Evolutionary conservation across 2,329 filamentous ascomycete species (phyloP), one percentile per base, ranked within the genome.

Genomic region (Aspergillus oerlinghausenensis): DNA sequence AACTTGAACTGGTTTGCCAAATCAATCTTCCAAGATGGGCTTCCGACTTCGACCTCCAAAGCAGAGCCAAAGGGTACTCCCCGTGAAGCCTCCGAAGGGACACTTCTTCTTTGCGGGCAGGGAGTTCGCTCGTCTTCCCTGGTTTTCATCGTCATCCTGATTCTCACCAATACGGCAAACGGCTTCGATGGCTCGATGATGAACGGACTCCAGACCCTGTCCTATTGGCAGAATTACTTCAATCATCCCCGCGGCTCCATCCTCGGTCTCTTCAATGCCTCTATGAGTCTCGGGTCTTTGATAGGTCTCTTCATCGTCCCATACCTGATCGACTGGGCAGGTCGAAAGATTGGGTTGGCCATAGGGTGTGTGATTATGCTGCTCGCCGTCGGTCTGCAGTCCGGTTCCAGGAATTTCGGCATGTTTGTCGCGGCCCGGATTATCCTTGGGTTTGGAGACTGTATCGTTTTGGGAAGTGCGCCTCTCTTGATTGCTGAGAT

Each of bases 141-240:
- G 70, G 70, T 70, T 55, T 69, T 64, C 56, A 68, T 70, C 32
- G 35, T 68, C 11, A 59, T 71, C 11, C 57, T 71, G 21, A 66
- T 71, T 35, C 56, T 67, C 57, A 68, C 57, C 52, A 70, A 69
- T 60, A 67, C 63, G 1, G 66, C 69, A 21, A 71, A 70, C 55
- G 75, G 74, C 29, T 77, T 73, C 45, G 74, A 76, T 60, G 58
- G 58, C 21, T 64, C 62, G 14, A 65, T 69, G 59, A 64, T 68
- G 61, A 70, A 70, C 29, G 67, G 64, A 45, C 60, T 70, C 6
- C 66, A 70, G 50, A 64, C 65, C 1, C 56, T 70, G 6, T 51
- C 50, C n/a, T 59, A 63, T 38, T 66, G 65, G 67, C 58, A 60
- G 49, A 60, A 62, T 21, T 66, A 63, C 53, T 67, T 69, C 49